phyloP scores from a whole-genome alignment of 1,284 basidiomycete genomes.

The Melampsora abietis-canadensis region DNA sequence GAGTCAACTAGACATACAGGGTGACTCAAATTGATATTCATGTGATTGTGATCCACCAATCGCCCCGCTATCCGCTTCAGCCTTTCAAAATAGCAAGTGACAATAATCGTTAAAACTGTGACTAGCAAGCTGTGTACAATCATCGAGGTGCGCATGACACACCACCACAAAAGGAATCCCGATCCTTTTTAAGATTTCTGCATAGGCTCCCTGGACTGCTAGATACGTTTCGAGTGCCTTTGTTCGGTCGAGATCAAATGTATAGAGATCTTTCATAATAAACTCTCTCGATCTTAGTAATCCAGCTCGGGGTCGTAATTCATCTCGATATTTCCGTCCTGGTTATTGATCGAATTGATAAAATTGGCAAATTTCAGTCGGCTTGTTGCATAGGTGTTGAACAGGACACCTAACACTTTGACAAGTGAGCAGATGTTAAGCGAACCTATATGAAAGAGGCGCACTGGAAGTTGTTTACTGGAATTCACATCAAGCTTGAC shows the following conservation, averaged over 20 bases:
- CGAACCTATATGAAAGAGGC: conserved; percentile 51
- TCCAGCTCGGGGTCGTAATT: conserved; percentile 53
- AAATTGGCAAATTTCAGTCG: not conserved
- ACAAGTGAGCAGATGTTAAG: not conserved
- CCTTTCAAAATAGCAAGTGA: conserved; percentile 44
- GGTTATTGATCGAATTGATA: not conserved
- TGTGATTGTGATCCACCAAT: conserved; percentile 54
- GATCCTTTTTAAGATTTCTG: conserved; percentile 48
- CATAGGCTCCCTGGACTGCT: conserved; percentile 51
- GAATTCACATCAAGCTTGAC: conserved; percentile 50
- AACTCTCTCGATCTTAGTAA: conserved; percentile 54
- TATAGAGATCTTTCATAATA: conserved; percentile 55
- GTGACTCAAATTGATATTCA: conserved; percentile 51
- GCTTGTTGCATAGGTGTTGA: not conserved
- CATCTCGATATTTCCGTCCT: conserved; percentile 54
- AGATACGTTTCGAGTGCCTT: conserved; percentile 49
- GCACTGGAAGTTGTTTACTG: conserved; percentile 51
- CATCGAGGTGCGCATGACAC: conserved; percentile 9
- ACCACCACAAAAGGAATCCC: conserved; percentile 45
- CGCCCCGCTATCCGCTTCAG: conserved; percentile 54
- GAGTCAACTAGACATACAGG: conserved; percentile 29
- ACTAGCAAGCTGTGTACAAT: not conserved
- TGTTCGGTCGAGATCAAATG: conserved; percentile 50
- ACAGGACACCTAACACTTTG: not conserved
- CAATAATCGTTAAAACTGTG: not conserved